Conservation (phyloP, 805 yeast species). For the Yamadazyma takamatsuzukensis region DNA sequence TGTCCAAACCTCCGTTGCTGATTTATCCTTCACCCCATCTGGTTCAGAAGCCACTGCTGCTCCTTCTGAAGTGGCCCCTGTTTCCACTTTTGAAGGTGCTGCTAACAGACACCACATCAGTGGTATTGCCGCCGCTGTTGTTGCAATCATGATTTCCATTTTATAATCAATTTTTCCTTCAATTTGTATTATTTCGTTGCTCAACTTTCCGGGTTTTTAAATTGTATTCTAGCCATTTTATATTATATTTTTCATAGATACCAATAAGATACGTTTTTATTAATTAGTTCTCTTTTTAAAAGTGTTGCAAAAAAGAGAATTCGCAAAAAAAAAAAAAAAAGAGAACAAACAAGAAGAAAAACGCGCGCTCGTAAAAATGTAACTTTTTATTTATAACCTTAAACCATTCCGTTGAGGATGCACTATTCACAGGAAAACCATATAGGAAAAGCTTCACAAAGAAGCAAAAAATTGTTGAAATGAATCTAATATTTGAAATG, state of each 20-base stretch:
- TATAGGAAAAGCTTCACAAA: too few relatives aligned
- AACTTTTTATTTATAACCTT: slow-evolving; percentile 1
- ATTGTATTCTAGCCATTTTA: not conserved
- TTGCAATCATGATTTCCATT: slow-evolving; percentile 2
- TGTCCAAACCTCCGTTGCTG: slow-evolving; percentile 5
- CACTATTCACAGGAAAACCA: slow-evolving; percentile 38
- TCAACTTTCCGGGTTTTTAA: not conserved
- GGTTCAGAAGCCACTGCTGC: slow-evolving; percentile 5
- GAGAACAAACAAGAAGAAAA: not conserved
- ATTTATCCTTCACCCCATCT: slow-evolving; percentile 1
- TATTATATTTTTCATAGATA: not conserved
- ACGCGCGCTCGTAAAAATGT: not conserved
- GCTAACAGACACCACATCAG: slow-evolving; percentile 3
- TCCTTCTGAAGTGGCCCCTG: slow-evolving; percentile 4
- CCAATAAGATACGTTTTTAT: too few relatives aligned
- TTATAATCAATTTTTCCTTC: not conserved
- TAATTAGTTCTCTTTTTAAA: too few relatives aligned
- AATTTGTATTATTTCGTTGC: not conserved
- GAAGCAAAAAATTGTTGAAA: slow-evolving; percentile 32
- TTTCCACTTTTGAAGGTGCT: slow-evolving; percentile 9
- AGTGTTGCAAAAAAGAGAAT: too few relatives aligned
- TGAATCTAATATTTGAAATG: slow-evolving; percentile 16
- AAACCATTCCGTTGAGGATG: slow-evolving; percentile 49
- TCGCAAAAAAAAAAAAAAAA: too few relatives aligned
- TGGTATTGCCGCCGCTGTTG: slow-evolving; percentile 1